phyloP scores from a whole-genome alignment of 352 stramenopile species.

The Pythium aquatile region DNA sequence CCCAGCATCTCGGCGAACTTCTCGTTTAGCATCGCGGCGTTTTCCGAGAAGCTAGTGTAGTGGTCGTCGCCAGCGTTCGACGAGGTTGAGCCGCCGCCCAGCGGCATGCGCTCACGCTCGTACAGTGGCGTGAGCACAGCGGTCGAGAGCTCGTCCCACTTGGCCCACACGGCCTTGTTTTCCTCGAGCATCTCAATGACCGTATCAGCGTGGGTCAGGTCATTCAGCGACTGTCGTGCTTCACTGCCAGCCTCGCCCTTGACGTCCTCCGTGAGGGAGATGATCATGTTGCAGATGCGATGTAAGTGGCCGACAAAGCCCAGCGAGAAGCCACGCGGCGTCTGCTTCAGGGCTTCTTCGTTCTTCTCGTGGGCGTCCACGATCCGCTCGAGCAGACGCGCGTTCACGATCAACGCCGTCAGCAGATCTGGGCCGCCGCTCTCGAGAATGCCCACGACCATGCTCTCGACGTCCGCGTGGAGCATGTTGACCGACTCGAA shows the following conservation, averaged over 20 bases:
- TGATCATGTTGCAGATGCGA: slow-evolving; percentile 86
- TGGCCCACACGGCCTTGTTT: slow-evolving; percentile 66
- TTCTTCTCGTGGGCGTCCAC: slow-evolving; percentile 80
- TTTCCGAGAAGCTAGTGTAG: slow-evolving; percentile 74
- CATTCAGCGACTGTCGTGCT: slow-evolving; percentile 62
- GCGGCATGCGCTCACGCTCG: slow-evolving; percentile 70
- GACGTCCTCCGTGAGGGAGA: slow-evolving; percentile 75
- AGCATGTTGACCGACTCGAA: slow-evolving; percentile 89
- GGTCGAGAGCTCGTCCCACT: slow-evolving; percentile 75
- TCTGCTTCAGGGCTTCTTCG: slow-evolving; percentile 47
- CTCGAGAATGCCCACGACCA: slow-evolving; percentile 83
- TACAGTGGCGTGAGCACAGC: slow-evolving; percentile 74
- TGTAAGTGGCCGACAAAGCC: slow-evolving; percentile 81
- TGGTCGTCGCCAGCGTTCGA: slow-evolving; percentile 57
- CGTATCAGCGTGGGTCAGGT: slow-evolving; percentile 83
- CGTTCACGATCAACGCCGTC: slow-evolving; percentile 74
- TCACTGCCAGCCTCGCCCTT: slow-evolving; percentile 56
- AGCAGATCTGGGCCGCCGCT: slow-evolving; percentile 73
- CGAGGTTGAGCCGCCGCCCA: slow-evolving; percentile 59
- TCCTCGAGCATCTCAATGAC: slow-evolving; percentile 81
- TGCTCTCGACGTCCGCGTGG: slow-evolving; percentile 82
- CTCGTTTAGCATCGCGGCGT: slow-evolving; percentile 71
- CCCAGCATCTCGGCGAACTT: slow-evolving; percentile 85
- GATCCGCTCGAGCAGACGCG: slow-evolving; percentile 64
- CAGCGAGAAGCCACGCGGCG: slow-evolving; percentile 65